A percentile compares a stretch with the other conserved stretches of the same genome.
Evolutionary conservation across 371 early-diverging fungal genomes (phyloP).

Genomic region (Polyrhizophydium stewartii): DNA sequence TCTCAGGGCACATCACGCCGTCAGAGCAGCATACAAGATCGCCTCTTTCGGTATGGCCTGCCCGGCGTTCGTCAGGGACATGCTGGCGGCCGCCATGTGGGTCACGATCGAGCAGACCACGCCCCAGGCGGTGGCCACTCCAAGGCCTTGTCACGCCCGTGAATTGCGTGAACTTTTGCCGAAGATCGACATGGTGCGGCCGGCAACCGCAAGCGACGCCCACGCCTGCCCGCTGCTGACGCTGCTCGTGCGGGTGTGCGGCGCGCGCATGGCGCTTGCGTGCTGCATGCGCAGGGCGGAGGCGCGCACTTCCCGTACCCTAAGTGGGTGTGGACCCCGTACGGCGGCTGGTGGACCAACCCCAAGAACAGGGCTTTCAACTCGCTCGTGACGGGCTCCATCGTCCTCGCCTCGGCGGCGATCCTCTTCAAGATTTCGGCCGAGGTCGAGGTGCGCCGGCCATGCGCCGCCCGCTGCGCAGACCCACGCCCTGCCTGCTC

Average conservation of each 20-base stretch:
- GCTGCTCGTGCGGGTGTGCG: background rate
- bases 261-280: background rate
- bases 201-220: background rate
- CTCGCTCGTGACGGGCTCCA: slow-evolving; percentile 65
- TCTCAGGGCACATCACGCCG: no score
- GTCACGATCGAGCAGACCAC: no score
- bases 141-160: no score
- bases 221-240: background rate
- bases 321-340: slow-evolving; percentile 68
- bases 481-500: no score
- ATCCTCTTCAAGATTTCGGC: slow-evolving; percentile 76
- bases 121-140: no score
- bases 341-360: slow-evolving; percentile 89
- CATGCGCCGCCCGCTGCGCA: no score
- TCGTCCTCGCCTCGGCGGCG: slow-evolving; percentile 58
- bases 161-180: background rate
- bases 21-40: no score
- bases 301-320: slow-evolving; percentile 60
- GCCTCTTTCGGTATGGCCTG: no score
- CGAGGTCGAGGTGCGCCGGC: slow-evolving; percentile 64
- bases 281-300: slow-evolving; percentile 32
- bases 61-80: no score
- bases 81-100: no score
- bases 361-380: slow-evolving; percentile 80
- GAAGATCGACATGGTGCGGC: background rate